Base-by-base conservation (phyloP, 2,329 filamentous ascomycete genomes). In the Epichloe scottii region DNA sequence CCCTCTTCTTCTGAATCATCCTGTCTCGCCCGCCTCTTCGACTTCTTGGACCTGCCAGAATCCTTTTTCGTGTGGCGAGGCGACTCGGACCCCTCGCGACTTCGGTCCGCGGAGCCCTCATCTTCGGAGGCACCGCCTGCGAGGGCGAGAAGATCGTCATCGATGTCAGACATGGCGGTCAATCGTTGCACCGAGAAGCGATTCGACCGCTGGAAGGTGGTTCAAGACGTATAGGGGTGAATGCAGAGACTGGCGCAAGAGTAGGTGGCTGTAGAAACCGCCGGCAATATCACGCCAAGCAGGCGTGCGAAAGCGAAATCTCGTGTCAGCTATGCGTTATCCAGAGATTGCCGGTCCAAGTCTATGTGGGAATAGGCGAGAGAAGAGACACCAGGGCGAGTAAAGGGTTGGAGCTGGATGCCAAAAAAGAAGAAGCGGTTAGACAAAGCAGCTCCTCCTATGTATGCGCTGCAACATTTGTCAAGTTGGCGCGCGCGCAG, bases 61-160 rank as follows among this genome's bases (percentile, higher is more conserved):
- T 60, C 60, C 51, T 58, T 59, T 54, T 66, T 66, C 3, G 63
- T 57, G 5, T 68, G 61, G 55, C 73, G 69, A 54, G 75, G 71
- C 55, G 80, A 78, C 48, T 74, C 73, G 45, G 79, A 77, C 38
- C 70, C 74, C 57, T 75, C 72, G 61, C 79, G 70, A 66, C 78
- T 74, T 60, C 70, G 69, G 60, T 73, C 72, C 68, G 73, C 71
- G 62, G 72, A 67, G 48, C 64, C 77, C 67, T 80, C 79, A 59
- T 79, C 79, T 62, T 76, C 79, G 53, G 80, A 79, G 49, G 80
- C 85, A 59, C 87, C 89, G 61, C 89, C 93, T 50, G 90, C 93
- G 57, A 97, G 82, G 63, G 88, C 90, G 57, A 97, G 84, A 58
- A 97, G 83, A 72, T 96, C 91, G 61, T 91, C 89, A 65, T 97